Evolutionary conservation across 805 yeast species (phyloP), one percentile per base, ranked within the genome.

Genomic region (Ogataea salicorniae): DNA sequence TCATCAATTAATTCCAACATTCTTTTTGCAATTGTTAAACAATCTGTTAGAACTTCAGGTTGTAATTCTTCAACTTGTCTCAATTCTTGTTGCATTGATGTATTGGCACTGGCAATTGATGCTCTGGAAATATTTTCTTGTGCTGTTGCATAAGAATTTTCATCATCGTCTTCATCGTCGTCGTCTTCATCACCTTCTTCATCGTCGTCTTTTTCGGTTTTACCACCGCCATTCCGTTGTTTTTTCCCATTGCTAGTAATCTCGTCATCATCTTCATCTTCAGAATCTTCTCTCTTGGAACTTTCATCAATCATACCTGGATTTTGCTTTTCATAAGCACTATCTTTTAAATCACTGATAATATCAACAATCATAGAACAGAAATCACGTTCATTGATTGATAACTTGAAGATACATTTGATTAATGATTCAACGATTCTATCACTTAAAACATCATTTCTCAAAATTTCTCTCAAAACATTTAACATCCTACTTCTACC

Each of bases 321-420:
- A 16, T 42, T 22, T 34, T 45, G 49, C 42, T 58, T 65, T 41
- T 70, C 77, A 38, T 68, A 62, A 31, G 74, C 77, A 8, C 81
- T 74, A 63, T 90, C 97, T 61, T 88, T 78, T 43, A 91, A 73
- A 70, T 91, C 97, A 38, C 88, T 81, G 36, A 90, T 81, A 16
- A 89, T 79, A 71, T 92, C 97, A n/a, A 85, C 79, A 17, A 86
- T 75, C 80, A 89, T 84, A 35, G 87, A 80, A 23, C 87, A 79
- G 61, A 91, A 91, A 69, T 92, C 96, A 46, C 83, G 77, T 58
- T 89, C 96, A 61, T 77, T 86, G 18, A 84, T 79, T 1, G 96
- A 84, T 11, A 87, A 67, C 53, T 79, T 83, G 36, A 81, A 74
- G 53, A 91, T 74, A 2, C 90, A 87, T 43, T 77, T 73, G 52